These are phyloP conservation scores for Acacia concinna DNA, from an alignment of 331 rosid genomes.

Conservation along the genomic window DNA sequence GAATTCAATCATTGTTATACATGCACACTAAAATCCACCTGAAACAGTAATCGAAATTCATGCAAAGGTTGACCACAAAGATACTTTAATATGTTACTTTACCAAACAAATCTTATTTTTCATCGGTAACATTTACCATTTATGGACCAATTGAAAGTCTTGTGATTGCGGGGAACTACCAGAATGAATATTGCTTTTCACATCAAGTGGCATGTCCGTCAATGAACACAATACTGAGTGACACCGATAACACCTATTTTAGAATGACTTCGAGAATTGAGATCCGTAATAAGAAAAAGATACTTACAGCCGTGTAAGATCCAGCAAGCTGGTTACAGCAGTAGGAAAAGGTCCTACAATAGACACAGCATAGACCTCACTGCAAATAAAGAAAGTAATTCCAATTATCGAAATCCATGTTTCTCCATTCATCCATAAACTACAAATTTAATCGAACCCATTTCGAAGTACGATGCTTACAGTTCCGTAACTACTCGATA, in stretches of 20 bases:
- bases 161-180: not conserved
- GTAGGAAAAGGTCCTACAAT: conserved; percentile 99
- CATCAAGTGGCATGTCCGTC: not conserved
- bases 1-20: not conserved
- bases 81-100: not conserved
- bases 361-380: conserved; percentile 98
- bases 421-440: not conserved
- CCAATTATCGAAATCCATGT: not conserved
- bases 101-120: conserved; percentile 7
- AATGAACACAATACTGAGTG: conserved; percentile 12
- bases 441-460: not conserved
- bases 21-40: not conserved
- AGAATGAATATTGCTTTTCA: not conserved
- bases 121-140: not conserved
- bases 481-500: conserved; percentile 92
- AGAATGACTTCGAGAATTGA: not conserved
- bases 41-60: not conserved
- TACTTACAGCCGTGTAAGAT: conserved; percentile 90
- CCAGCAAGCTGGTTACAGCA: conserved; percentile 95
- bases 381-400: conserved; percentile 36
- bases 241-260: not conserved
- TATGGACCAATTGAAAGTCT: not conserved
- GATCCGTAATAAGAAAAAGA: conserved; percentile 2
- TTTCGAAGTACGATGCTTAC: conserved; percentile 41
- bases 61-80: not conserved